Percentiles rank a stretch among this genome's conserved stretches.
These are phyloP conservation scores for Saturnispora serradocipensis DNA, from an alignment of 805 yeast species.

Conservation along the genomic window DNA sequence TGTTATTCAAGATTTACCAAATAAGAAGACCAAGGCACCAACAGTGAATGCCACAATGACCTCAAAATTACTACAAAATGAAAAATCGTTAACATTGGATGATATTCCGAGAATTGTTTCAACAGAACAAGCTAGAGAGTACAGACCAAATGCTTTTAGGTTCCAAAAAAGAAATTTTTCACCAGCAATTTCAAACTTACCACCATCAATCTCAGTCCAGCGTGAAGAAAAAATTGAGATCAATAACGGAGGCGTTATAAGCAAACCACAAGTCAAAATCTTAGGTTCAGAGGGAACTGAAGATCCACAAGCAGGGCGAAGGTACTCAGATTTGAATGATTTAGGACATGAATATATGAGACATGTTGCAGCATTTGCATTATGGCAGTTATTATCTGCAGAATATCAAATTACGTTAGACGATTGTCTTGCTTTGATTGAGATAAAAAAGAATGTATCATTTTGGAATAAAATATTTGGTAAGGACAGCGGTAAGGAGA, in stretches of 20 bases:
- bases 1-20: constrained; percentile 24
- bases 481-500: neutral
- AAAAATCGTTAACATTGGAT: constrained; percentile 81
- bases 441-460: constrained; percentile 33
- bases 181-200: constrained; percentile 29
- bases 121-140: constrained; percentile 90
- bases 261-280: neutral
- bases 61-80: constrained; percentile 63
- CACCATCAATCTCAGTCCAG: constrained; percentile 24
- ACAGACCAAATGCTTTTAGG: constrained; percentile 84
- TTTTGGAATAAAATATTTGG: constrained; percentile 46
- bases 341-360: constrained; percentile 51
- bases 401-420: constrained; percentile 25
- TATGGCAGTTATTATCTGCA: constrained; percentile 27
- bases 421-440: constrained; percentile 34
- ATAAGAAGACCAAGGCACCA: neutral
- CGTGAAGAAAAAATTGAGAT: neutral
- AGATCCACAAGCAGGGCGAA: neutral
- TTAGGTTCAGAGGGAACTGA: neutral
- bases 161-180: constrained; percentile 46
- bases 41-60: constrained; percentile 38
- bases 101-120: constrained; percentile 97
- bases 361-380: constrained; percentile 49
- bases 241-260: neutral
- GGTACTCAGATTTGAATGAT: constrained; percentile 55